Evolutionary conservation across 331 rosid species (phyloP), one percentile per base, ranked within the genome.

Genomic region (Dryas integrifolia): DNA sequence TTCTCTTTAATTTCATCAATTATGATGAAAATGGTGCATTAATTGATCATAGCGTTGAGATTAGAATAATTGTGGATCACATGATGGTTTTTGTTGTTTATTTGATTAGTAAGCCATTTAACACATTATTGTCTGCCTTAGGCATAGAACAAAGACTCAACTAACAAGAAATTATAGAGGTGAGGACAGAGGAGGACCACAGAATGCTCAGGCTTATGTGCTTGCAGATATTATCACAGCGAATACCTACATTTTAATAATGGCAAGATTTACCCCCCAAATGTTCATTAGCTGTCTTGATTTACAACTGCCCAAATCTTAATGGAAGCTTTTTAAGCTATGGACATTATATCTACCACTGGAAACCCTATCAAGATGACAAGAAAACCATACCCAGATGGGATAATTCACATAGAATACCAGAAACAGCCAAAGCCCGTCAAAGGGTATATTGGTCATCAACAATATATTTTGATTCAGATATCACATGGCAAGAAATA

Each of bases 281-380:
- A 65, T 70, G 88, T 84, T 82, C 74, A 82, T 87, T 91, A 85
- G 94, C 96, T 91, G 96, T 93, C 87, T 74, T 75, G 85, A 76
- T 76, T 86, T 67, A 87, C 81, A 80, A 69, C 83, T 84, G 73
- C 72, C 85, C 97, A 87, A 90, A 90, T 89, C 94, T 83, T 86
- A 79, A 79, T 47, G 77, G 75, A 82, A 87, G 88, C 86, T 87
- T 89, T 76, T 69, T 68, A 85, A 85, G 84, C 77, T 58, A 73
- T 50, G 76, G 74, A 68, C 84, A 80, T 71, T 84, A 86, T 75
- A 79, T 76, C 80, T 60, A 76, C 87, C 82, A 70, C 88, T 67
- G 80, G 72, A 72, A 49, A 69, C 63, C 44, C 67, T 49, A 52
- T 21, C 76, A 49, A 26, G 12, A 76, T 80, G 86, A 83, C 93